Evolutionary conservation across 2,329 filamentous ascomycete genomes (phyloP), one percentile per base, ranked within the genome.

Genomic region (Paracoccidioides lutzii): DNA sequence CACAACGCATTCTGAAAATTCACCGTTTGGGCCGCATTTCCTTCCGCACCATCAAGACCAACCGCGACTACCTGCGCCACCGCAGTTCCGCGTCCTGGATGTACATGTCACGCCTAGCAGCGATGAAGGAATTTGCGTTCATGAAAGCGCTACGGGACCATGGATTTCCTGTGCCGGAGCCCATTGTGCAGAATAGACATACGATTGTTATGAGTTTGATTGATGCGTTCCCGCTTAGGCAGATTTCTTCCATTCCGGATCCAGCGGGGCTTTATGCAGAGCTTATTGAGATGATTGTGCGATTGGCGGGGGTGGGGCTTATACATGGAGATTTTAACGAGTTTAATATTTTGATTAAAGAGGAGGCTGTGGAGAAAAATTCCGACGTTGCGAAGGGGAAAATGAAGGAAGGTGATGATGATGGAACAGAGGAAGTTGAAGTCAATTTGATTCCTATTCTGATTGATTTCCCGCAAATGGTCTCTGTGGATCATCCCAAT

Each of bases 301-400:
- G 84, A 33, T 78, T 98, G 43, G 91, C 93, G 5, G 82, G 82
- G 59, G 83, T 90, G 62, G 93, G 93, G 5, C 76, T 98, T 50
- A 98, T 98, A 59, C 93, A 98, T 68, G 93, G 93, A 59, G 93
- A 98, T 69, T 98, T 94, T 76, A 98, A 98, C 75, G 94, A 98
- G 71, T 98, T 98, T 78, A 98, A 98, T 70, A 91, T 98, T 60
- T 76, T 98, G 38, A 84, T 98, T 68, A 89, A 93, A 67, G 91
- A 97, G 69, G 81, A 77, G 50, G 65, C 67, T 5, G n/a, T 50
- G 5, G 55, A 78, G 55, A 75, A 68, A 42, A 45, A 66, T 38
- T 63, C 69, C 22, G 60, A 64, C 8, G 56, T 66, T 9, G 64
- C 64, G 14, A 71, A 71, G 55, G 68, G 67, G 8, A 76, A 63